Percentiles rank a stretch among this genome's conserved stretches.
phyloP scores from a whole-genome alignment of 306 rosid species.

The Purshia tridentata region DNA sequence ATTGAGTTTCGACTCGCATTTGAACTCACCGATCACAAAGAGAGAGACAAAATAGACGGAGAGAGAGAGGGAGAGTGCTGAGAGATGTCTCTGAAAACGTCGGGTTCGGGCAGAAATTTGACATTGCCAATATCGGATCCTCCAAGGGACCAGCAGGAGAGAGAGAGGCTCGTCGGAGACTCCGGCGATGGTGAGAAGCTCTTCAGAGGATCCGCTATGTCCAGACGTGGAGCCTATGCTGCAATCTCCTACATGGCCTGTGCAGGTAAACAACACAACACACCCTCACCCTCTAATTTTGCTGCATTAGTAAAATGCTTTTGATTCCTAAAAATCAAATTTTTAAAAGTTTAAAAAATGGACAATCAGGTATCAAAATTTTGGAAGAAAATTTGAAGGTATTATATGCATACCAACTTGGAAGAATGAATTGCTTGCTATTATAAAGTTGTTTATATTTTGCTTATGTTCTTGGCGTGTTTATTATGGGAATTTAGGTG shows the following conservation, averaged over 20 bases:
- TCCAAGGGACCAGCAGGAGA: conserved; percentile 44
- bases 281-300: neutral
- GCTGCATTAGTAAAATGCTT: neutral
- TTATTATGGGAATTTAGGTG: neutral
- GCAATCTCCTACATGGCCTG: conserved; percentile 89
- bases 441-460: neutral
- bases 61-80: conserved; percentile 4
- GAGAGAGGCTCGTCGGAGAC: conserved; percentile 43
- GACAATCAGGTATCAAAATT: neutral
- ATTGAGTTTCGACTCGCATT: neutral
- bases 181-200: conserved; percentile 47
- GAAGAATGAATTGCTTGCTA: neutral
- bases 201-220: conserved; percentile 84
- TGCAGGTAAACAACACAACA: conserved; percentile 49
- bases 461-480: neutral
- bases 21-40: neutral
- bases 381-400: neutral
- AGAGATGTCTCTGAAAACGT: conserved; percentile 45
- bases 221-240: conserved; percentile 83
- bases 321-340: neutral
- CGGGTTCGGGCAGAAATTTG: conserved; percentile 45
- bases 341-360: neutral
- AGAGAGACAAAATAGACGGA: too few relatives aligned
- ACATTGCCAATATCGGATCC: conserved; percentile 73
- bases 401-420: neutral